phyloP scores from a whole-genome alignment of 768 basidiomycete genomes.

The Leucosporidium scottii region DNA sequence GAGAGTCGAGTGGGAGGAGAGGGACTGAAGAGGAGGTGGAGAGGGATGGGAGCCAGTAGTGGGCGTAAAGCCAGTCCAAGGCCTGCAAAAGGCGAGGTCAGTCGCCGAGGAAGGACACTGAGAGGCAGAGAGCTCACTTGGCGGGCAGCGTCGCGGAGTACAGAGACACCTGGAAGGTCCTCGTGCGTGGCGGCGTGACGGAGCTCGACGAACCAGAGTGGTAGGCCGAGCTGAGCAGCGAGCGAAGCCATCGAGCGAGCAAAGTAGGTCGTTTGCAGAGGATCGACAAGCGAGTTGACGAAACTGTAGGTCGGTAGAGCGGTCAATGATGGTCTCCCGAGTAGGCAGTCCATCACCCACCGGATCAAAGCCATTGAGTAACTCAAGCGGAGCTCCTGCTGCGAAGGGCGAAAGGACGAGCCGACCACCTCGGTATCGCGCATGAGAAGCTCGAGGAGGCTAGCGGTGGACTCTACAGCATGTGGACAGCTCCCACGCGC shows the following conservation, averaged over 20 bases:
- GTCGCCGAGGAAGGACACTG: slow-evolving; percentile 8
- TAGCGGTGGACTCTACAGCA: slow-evolving; percentile 34
- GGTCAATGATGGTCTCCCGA: not conserved
- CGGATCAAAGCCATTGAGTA: slow-evolving; percentile 37
- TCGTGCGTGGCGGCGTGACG: slow-evolving; percentile 95
- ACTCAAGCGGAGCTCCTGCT: slow-evolving; percentile 22
- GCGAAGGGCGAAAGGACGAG: not conserved
- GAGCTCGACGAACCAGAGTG: slow-evolving; percentile 81
- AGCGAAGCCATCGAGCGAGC: slow-evolving; percentile 86
- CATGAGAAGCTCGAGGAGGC: slow-evolving; percentile 30
- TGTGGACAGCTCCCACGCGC: slow-evolving; percentile 33
- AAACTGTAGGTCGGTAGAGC: slow-evolving; percentile 50
- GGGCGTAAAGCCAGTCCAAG: slow-evolving; percentile 70
- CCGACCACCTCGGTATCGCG: slow-evolving; percentile 15
- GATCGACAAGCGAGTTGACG: slow-evolving; percentile 92
- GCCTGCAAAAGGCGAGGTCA: slow-evolving; percentile 48
- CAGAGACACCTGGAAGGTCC: slow-evolving; percentile 73
- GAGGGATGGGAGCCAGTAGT: slow-evolving; percentile 67
- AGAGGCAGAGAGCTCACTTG: slow-evolving; percentile 50
- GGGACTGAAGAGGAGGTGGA: slow-evolving; percentile 48
- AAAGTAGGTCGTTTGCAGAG: slow-evolving; percentile 78
- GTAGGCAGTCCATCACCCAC: slow-evolving; percentile 36
- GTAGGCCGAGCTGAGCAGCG: slow-evolving; percentile 75
- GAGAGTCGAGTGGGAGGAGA: slow-evolving; percentile 16
- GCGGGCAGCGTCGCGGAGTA: slow-evolving; percentile 62